phyloP scores from a whole-genome alignment of 306 rosid genomes.

The Acacia melanoxylon region DNA sequence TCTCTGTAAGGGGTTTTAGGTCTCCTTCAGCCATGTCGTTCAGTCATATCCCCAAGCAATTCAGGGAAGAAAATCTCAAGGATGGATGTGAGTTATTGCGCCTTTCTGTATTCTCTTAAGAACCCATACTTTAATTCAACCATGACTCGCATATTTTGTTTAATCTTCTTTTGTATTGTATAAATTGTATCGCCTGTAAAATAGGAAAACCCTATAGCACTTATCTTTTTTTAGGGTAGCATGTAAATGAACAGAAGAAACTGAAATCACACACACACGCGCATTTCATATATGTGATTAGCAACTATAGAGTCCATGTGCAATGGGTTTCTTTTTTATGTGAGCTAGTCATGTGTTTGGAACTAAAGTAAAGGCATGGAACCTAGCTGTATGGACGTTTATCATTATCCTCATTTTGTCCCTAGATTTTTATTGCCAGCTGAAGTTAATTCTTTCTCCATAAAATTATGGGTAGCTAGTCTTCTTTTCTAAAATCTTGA shows the following conservation, averaged over 20 bases:
- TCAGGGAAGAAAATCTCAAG: slow-evolving; percentile 76
- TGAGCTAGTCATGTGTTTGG: background rate
- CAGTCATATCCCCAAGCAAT: slow-evolving; percentile 76
- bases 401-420: background rate
- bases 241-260: background rate
- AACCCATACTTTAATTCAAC: background rate
- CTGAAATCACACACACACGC: background rate
- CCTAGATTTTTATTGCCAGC: background rate
- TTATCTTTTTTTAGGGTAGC: background rate
- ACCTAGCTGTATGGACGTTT: background rate
- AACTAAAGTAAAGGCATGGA: background rate
- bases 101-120: background rate
- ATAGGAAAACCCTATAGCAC: background rate
- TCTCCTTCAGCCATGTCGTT: slow-evolving; percentile 52
- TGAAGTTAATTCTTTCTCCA: background rate
- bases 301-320: background rate
- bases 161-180: background rate
- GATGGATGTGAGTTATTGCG: slow-evolving; percentile 73
- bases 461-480: background rate
- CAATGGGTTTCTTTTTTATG: background rate
- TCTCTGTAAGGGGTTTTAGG: slow-evolving; percentile 40
- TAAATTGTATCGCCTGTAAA: background rate
- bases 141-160: background rate
- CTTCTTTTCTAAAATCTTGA: background rate
- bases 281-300: background rate